phyloP scores from a whole-genome alignment of 2,329 filamentous ascomycete species.

The Fusarium chaquense region DNA sequence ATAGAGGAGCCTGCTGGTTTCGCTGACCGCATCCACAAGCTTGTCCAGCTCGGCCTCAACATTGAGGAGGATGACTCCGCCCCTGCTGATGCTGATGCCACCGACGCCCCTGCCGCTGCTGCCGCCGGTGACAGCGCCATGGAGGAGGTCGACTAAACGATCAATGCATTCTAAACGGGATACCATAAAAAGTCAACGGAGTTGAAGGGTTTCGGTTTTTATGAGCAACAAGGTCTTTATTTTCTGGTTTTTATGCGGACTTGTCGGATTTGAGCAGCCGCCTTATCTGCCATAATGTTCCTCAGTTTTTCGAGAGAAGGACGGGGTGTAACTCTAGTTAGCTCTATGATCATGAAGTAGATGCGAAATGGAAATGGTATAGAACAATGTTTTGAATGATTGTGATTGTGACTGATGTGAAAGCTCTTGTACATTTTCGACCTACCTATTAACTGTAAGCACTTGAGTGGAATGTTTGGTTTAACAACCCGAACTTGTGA shows the following conservation, averaged over 20 bases:
- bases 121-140: constrained; percentile 89
- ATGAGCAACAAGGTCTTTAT: constrained; percentile 52
- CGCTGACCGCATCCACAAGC: constrained; percentile 99
- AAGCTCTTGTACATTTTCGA: no score
- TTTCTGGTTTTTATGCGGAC: constrained; percentile 50
- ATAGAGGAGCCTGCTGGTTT: constrained; percentile 99
- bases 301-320: constrained; percentile 39
- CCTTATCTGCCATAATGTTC: constrained; percentile 53
- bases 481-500: not conserved
- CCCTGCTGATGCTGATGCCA: constrained; percentile 67
- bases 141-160: constrained; percentile 97
- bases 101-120: constrained; percentile 68
- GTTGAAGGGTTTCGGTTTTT: constrained; percentile 55
- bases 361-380: constrained; percentile 53
- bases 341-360: constrained; percentile 58
- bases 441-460: no score
- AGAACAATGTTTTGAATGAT: constrained; percentile 36
- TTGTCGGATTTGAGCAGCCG: constrained; percentile 45
- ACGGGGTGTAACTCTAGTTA: constrained; percentile 57
- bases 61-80: constrained; percentile 90
- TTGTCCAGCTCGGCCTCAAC: constrained; percentile 96
- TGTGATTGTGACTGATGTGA: not conserved
- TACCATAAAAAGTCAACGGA: constrained; percentile 59
- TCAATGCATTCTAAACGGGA: constrained; percentile 50
- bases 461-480: no score